Evolutionary conservation across 108 stramenopile species (phyloP).

Genomic region (Nitzschia palea): DNA sequence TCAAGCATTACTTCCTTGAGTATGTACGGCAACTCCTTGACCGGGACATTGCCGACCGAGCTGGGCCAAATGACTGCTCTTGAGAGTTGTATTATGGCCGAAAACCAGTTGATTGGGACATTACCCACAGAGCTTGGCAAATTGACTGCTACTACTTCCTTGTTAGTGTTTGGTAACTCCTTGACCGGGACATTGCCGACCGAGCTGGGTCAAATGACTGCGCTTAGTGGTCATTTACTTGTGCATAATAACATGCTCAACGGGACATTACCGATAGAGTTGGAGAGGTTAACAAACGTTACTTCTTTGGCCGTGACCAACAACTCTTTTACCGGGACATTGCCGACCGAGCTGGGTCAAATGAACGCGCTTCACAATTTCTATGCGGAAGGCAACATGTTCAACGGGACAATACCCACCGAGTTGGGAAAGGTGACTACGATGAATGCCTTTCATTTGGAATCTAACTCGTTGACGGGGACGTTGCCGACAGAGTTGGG

Average conservation of each 20-base stretch:
- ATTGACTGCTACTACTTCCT: slow-evolving; percentile 12
- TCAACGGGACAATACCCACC: too few relatives aligned
- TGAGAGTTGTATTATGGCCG: slow-evolving; percentile 40
- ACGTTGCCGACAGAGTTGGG: slow-evolving; percentile 42
- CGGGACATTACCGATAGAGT: slow-evolving; percentile 42
- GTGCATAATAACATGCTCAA: slow-evolving; percentile 41
- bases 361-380: too few relatives aligned
- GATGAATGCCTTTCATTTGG: slow-evolving; percentile 37
- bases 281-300: slow-evolving; percentile 14
- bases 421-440: slow-evolving; percentile 29
- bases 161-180: slow-evolving; percentile 9
- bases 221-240: slow-evolving; percentile 41
- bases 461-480: slow-evolving; percentile 44
- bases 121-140: slow-evolving; percentile 23
- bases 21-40: slow-evolving; percentile 42
- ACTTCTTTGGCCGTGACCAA: too few relatives aligned
- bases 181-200: too few relatives aligned
- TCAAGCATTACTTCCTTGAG: too few relatives aligned
- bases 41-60: slow-evolving; percentile 51
- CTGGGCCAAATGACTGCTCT: slow-evolving; percentile 49
- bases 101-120: slow-evolving; percentile 48
- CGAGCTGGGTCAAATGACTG: slow-evolving; percentile 30
- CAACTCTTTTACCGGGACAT: too few relatives aligned
- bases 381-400: too few relatives aligned
- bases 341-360: too few relatives aligned